A percentile compares a stretch with the other conserved stretches of the same genome.
These are phyloP conservation scores for Saturnispora sanitii DNA, from an alignment of 805 yeast genomes.

Conservation along the genomic window DNA sequence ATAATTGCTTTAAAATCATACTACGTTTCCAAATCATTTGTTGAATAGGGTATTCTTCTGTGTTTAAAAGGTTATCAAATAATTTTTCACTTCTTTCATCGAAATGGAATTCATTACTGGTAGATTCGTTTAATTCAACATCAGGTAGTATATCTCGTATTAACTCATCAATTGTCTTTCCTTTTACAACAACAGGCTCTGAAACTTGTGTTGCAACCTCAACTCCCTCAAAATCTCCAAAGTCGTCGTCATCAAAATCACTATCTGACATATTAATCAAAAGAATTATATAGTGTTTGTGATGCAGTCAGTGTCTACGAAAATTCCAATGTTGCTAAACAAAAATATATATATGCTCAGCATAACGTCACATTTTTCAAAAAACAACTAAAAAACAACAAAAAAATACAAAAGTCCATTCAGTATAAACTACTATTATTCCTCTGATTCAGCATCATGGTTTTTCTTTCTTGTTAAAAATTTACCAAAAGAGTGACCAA, in stretches of 20 bases:
- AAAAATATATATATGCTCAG: too few relatives aligned
- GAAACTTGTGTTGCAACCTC: conserved; percentile 13
- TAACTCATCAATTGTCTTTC: conserved; percentile 8
- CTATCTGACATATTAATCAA: conserved; percentile 1
- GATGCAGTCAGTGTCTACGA: background rate
- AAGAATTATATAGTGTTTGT: too few relatives aligned
- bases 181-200: background rate
- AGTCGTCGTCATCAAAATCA: conserved; percentile 13
- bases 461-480: conserved; percentile 23
- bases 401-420: background rate
- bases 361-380: too few relatives aligned
- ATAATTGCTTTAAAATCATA: conserved; percentile 51
- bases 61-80: conserved; percentile 17
- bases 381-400: background rate
- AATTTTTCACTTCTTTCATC: conserved; percentile 20
- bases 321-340: background rate
- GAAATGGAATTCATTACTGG: conserved; percentile 10
- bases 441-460: background rate
- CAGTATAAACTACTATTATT: background rate
- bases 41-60: conserved; percentile 35
- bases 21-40: conserved; percentile 66
- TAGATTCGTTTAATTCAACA: background rate
- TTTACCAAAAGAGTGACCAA: conserved; percentile 31
- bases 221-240: conserved; percentile 20
- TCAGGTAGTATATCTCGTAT: conserved; percentile 5